Evolutionary conservation across 2,329 filamentous ascomycete genomes (phyloP).

Genomic region (Botrytis squamosa): DNA sequence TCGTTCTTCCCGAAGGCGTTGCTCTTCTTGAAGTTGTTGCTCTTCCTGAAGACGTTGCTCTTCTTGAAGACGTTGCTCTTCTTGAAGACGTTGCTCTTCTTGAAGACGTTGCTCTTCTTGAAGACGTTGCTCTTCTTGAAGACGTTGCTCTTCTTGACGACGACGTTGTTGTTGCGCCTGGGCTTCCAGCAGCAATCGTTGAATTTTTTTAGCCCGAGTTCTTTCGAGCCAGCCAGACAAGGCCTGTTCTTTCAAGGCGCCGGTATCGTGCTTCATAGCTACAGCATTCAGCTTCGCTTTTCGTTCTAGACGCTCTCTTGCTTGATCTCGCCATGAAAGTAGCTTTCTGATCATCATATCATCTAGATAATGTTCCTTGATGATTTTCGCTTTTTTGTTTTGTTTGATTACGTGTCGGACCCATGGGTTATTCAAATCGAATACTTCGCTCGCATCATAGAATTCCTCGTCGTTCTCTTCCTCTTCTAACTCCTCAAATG

Average conservation of each 20-base stretch:
- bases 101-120: neutral
- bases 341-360: constrained; percentile 27
- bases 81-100: neutral
- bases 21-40: neutral
- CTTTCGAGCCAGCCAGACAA: constrained; percentile 51
- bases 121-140: neutral
- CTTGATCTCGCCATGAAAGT: constrained; percentile 33
- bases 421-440: neutral
- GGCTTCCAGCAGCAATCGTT: neutral
- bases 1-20: neutral
- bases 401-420: neutral
- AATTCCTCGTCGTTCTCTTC: neutral
- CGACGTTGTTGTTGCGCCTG: neutral
- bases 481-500: neutral
- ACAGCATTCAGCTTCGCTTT: constrained; percentile 43
- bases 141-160: no score
- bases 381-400: constrained; percentile 28
- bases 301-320: constrained; percentile 39
- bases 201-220: constrained; percentile 29
- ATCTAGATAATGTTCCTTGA: constrained; percentile 30
- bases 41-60: neutral
- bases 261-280: constrained; percentile 51
- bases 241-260: constrained; percentile 51
- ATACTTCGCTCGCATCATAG: constrained; percentile 13
- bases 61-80: neutral